Percentiles rank a stretch among this genome's conserved stretches.
These are phyloP conservation scores for Mycena leptocephala DNA, from an alignment of 768 basidiomycete genomes.

Conservation along the genomic window DNA sequence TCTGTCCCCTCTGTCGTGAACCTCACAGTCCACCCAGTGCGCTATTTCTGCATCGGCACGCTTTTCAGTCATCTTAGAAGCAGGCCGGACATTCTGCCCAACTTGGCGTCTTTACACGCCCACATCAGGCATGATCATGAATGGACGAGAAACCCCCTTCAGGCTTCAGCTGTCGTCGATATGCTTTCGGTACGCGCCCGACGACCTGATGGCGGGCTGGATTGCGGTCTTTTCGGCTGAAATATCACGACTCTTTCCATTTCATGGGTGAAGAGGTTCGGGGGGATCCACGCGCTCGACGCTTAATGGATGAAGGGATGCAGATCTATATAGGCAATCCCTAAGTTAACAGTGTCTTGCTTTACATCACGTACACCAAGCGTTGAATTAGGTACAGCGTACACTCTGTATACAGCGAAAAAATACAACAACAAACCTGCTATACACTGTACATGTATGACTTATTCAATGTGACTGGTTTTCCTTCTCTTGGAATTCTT, in stretches of 20 bases:
- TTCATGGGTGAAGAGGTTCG: background rate
- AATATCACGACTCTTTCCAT: background rate
- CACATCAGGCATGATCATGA: background rate
- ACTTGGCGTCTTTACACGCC: background rate
- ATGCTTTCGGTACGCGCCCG: background rate
- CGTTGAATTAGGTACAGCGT: too few relatives aligned
- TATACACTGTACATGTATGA: background rate
- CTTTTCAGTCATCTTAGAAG: background rate
- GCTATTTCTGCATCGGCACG: background rate
- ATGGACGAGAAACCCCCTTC: background rate
- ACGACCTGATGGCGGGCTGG: background rate
- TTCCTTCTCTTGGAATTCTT: constrained; percentile 17
- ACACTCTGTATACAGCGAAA: background rate
- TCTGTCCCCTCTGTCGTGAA: background rate
- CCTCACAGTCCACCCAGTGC: background rate
- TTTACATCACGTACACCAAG: too few relatives aligned
- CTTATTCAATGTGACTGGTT: background rate
- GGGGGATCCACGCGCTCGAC: background rate
- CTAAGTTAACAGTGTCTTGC: too few relatives aligned
- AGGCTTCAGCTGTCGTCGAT: background rate
- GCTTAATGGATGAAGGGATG: background rate
- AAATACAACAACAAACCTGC: background rate
- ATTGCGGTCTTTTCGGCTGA: background rate
- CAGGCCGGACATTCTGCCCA: background rate
- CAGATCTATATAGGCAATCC: background rate